Conservation (phyloP, 306 rosid genomes). For the Vigna nakashimae region DNA sequence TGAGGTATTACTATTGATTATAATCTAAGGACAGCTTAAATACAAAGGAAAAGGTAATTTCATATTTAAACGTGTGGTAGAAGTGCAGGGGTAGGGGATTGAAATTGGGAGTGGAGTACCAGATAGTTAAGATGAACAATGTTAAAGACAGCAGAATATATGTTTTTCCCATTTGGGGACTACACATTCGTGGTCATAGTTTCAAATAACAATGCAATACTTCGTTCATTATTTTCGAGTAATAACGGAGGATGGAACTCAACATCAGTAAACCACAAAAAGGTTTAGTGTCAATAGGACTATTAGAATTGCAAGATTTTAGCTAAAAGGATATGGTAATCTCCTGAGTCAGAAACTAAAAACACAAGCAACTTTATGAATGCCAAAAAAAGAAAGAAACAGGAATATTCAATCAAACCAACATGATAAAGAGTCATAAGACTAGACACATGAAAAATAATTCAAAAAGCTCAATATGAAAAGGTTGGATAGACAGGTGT, state of each 20-base stretch:
- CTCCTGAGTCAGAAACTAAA: slow-evolving; percentile 18
- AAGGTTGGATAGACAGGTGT: slow-evolving; percentile 12
- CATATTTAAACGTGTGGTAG: slow-evolving; percentile 8
- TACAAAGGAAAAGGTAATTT: background rate
- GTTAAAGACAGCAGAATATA: too few relatives aligned
- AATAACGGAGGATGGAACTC: slow-evolving; percentile 31
- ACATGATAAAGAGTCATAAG: slow-evolving; percentile 10
- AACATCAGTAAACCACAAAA: slow-evolving; percentile 18
- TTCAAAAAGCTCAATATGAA: slow-evolving; percentile 19
- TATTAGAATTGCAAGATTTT: slow-evolving; percentile 8
- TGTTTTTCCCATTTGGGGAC: background rate
- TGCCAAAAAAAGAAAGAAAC: background rate
- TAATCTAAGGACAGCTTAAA: background rate
- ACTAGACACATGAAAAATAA: slow-evolving; percentile 2
- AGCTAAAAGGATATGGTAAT: slow-evolving; percentile 29
- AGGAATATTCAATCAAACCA: slow-evolving; percentile 15
- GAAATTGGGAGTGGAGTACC: background rate
- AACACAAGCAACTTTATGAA: background rate
- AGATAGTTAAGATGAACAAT: background rate
- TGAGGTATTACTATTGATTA: background rate
- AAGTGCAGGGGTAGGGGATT: slow-evolving; percentile 1
- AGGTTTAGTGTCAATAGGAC: slow-evolving; percentile 25
- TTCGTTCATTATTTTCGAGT: background rate
- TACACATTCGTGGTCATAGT: background rate
- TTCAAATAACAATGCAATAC: slow-evolving; percentile 5